Evolutionary conservation across 2,329 filamentous ascomycete genomes (phyloP).

Genomic region (Elsinoe perseae): DNA sequence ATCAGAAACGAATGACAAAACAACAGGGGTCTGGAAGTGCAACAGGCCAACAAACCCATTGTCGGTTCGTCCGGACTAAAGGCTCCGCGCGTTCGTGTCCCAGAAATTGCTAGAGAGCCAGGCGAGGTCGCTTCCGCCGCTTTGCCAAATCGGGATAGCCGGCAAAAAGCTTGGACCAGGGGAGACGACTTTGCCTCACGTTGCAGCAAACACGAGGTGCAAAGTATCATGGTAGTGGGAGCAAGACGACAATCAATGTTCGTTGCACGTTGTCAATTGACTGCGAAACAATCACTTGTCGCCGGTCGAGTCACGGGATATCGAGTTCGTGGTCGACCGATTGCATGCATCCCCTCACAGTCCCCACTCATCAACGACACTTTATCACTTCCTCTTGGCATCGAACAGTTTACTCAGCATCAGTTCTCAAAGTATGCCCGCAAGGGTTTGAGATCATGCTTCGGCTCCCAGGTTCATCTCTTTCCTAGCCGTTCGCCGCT

Average conservation of each 20-base stretch:
- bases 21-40: not conserved
- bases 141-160: not conserved
- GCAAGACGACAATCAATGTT: conserved; percentile 12
- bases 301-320: not conserved
- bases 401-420: not conserved
- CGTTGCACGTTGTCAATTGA: conserved; percentile 7
- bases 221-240: not conserved
- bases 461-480: no score
- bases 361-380: not conserved
- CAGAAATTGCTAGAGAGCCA: not conserved
- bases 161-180: not conserved
- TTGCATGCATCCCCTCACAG: not conserved
- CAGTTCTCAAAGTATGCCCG: not conserved
- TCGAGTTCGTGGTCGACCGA: not conserved
- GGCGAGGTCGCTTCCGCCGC: not conserved
- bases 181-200: conserved; percentile 2
- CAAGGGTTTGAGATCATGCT: not conserved
- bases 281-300: not conserved
- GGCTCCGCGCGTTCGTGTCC: not conserved
- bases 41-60: not conserved
- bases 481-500: not conserved
- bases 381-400: conserved; percentile 6
- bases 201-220: not conserved
- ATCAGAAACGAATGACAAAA: not conserved
- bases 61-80: conserved; percentile 1